Evolutionary conservation across 2,329 filamentous ascomycete species (phyloP), one percentile per base, ranked within the genome.

Genomic region (Colletotrichum spinosum): DNA sequence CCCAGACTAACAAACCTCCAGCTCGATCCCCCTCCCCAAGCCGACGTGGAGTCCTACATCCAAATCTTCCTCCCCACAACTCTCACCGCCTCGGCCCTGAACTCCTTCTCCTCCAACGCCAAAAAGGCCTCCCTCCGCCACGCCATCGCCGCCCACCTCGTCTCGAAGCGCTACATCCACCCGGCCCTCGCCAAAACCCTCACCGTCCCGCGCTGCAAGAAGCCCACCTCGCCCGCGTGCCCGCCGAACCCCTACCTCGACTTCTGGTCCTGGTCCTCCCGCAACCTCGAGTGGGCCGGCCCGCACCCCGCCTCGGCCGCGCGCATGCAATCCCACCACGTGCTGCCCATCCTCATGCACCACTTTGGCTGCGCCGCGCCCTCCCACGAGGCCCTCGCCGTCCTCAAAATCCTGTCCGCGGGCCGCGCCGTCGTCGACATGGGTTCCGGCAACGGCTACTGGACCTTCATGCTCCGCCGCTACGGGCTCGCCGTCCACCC

Each of bases 281-380:
- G 84, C 35, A 83, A 83, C 66, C 80, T 93, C 8, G 86, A 90
- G 76, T 91, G 89, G 88, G 84, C 83, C 54, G 88, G 90, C 1
- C 88, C 90, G 3, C 78, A 84, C 72, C 76, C 79, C 12, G 77
- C 78, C 41, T 86, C 88, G 3, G 81, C 80, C 13, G 77, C 81
- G 34, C 83, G 85, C 4, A 82, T 81, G 56, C 84, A 81, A 65
- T 86, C 84, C 54, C 91, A 94, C 76, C 90, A 91, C 70, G 81
- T 92, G 7, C 82, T 93, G 8, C 91, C 91, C 2, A 81, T 93
- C 15, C 82, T 93, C 60, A 93, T 93, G 83, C 91, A 93, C 77
- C 91, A 94, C 76, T 93, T 93, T 75, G 90, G 90, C 55, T 94
- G 91, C 77, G 86, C 86, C 1, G 88, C 88, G 17, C 91, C 91